These are phyloP conservation scores for Nidularia pulvinata DNA, from an alignment of 768 basidiomycete species.

Conservation along the genomic window DNA sequence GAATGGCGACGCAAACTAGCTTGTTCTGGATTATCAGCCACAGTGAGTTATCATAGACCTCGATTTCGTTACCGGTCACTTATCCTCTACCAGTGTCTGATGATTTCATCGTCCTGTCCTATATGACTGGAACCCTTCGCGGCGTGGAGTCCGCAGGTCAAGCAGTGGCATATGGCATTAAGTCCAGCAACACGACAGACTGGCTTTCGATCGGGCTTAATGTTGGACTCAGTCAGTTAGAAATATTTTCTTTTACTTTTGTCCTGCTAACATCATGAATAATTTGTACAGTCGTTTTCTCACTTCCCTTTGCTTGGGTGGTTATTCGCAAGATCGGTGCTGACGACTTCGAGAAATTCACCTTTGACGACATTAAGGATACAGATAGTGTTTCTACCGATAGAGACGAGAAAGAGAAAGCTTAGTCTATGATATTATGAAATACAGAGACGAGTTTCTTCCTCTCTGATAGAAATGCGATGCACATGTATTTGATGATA, in stretches of 20 bases:
- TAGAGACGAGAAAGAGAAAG: no score
- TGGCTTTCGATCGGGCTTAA: slow-evolving; percentile 30
- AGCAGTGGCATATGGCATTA: slow-evolving; percentile 29
- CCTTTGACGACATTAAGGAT: slow-evolving; percentile 4
- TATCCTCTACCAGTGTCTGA: slow-evolving; percentile 19
- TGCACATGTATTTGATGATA: no score
- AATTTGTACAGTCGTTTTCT: slow-evolving; percentile 17
- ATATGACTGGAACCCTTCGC: slow-evolving; percentile 29
- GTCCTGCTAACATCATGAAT: no score
- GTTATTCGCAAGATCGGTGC: slow-evolving; percentile 27
- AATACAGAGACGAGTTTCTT: no score
- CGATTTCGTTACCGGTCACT: no score
- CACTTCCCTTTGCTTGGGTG: slow-evolving; percentile 25
- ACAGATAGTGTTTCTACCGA: no score
- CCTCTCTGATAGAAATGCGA: no score
- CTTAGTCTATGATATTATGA: no score
- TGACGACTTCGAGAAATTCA: slow-evolving; percentile 19
- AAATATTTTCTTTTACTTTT: no score
- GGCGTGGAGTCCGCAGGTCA: slow-evolving; percentile 29
- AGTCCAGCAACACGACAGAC: slow-evolving; percentile 25
- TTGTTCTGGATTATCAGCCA: slow-evolving; percentile 28
- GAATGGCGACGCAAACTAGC: slow-evolving; percentile 28
- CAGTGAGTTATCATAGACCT: slow-evolving; percentile 11
- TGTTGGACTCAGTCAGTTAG: slow-evolving; percentile 23
- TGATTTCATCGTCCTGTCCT: slow-evolving; percentile 26